Percentiles rank a stretch among this genome's conserved stretches.
Conservation (phyloP, 2,329 filamentous ascomycete genomes). For the Cercospora zeae-maydis region DNA sequence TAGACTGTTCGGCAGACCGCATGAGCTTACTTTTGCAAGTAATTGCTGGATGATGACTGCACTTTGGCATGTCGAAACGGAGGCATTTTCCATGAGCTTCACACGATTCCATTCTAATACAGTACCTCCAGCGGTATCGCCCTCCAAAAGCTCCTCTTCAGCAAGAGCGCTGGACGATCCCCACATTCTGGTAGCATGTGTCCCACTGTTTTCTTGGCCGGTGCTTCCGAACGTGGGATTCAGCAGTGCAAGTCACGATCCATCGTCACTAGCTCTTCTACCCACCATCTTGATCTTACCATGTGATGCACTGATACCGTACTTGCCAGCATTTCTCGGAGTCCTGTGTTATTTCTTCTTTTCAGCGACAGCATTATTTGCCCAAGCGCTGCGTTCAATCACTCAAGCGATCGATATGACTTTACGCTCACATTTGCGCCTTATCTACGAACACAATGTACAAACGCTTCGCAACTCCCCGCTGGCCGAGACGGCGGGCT, state of each 20-base stretch:
- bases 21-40: constrained; percentile 18
- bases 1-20: constrained; percentile 36
- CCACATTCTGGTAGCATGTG: not conserved
- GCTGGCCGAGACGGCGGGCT: constrained; percentile 78
- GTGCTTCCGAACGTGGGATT: constrained; percentile 5
- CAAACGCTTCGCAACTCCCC: constrained; percentile 54
- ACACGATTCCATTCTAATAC: too few relatives aligned
- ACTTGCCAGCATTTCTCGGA: constrained; percentile 7
- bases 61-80: too few relatives aligned
- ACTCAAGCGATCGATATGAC: constrained; percentile 10
- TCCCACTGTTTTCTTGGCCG: constrained; percentile 9
- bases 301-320: constrained; percentile 11
- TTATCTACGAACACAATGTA: constrained; percentile 49
- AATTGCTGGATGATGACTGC: constrained; percentile 5
- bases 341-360: not conserved
- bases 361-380: not conserved
- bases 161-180: not conserved
- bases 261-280: constrained; percentile 7
- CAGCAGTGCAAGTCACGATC: not conserved
- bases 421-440: constrained; percentile 25
- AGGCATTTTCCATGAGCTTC: too few relatives aligned
- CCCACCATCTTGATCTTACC: not conserved
- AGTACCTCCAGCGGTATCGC: too few relatives aligned
- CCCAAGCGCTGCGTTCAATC: not conserved
- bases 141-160: too few relatives aligned